Evolutionary conservation across 352 stramenopile genomes (phyloP).

Genomic region (Globisporangium radiosum): DNA sequence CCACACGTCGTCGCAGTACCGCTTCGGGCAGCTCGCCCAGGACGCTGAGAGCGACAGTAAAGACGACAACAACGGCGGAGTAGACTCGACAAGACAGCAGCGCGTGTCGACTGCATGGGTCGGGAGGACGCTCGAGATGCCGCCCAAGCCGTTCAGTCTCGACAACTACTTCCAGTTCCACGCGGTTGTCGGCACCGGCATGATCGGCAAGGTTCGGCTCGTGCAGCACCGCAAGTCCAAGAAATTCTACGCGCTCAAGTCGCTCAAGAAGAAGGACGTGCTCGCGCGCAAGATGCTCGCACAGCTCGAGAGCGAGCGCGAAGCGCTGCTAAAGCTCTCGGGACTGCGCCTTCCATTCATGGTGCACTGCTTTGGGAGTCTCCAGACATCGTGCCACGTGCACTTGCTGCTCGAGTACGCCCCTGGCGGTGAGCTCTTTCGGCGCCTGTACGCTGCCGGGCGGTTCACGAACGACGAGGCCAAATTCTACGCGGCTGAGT

Average conservation of each 20-base stretch:
- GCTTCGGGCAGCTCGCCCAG: conserved; percentile 12
- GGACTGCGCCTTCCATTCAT: conserved; percentile 41
- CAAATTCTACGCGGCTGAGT: conserved; percentile 74
- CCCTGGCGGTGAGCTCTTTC: conserved; percentile 61
- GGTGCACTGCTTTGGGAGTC: conserved; percentile 50
- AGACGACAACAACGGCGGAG: not conserved
- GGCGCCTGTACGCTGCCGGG: conserved; percentile 41
- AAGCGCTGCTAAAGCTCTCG: conserved; percentile 36
- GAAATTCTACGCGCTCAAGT: conserved; percentile 71
- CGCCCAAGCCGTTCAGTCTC: conserved; percentile 44
- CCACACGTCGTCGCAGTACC: conserved; percentile 8
- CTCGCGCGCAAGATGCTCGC: conserved; percentile 47
- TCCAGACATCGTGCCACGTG: conserved; percentile 50
- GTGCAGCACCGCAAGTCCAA: conserved; percentile 50
- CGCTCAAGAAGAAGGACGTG: conserved; percentile 62
- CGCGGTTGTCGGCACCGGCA: conserved; percentile 59
- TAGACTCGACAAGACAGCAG: not conserved
- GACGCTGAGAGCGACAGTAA: conserved; percentile 1
- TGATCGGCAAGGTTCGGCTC: conserved; percentile 62
- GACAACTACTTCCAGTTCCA: conserved; percentile 53
- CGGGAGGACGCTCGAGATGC: conserved; percentile 43
- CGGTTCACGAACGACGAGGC: conserved; percentile 54
- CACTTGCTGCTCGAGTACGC: conserved; percentile 69
- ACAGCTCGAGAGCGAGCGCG: conserved; percentile 47
- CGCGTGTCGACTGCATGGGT: conserved; percentile 24